phyloP scores from a whole-genome alignment of 2,329 filamentous ascomycete genomes.

The Apiospora malaysiana region DNA sequence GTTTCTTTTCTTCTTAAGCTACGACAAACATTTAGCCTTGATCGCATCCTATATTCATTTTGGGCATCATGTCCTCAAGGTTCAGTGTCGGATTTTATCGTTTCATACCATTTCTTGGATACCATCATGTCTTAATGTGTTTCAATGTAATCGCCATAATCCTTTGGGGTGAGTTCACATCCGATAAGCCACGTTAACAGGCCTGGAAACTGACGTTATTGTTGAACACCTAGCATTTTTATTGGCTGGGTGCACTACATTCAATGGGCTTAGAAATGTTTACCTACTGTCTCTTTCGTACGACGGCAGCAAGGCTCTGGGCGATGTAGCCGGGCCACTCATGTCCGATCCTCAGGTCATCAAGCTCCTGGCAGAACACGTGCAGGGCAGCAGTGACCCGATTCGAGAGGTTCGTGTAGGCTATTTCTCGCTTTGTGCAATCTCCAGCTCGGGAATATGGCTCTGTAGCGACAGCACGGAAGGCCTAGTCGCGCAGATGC shows the following conservation, averaged over 20 bases:
- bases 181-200: too few relatives aligned
- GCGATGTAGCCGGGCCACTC: background rate
- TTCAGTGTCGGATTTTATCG: too few relatives aligned
- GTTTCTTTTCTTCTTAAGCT: too few relatives aligned
- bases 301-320: background rate
- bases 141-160: too few relatives aligned
- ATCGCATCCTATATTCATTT: too few relatives aligned
- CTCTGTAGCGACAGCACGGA: background rate
- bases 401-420: background rate
- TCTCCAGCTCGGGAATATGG: background rate
- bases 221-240: too few relatives aligned
- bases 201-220: too few relatives aligned
- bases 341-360: background rate
- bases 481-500: background rate
- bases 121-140: too few relatives aligned
- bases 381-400: background rate
- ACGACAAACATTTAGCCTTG: too few relatives aligned
- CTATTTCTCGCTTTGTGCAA: background rate
- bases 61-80: too few relatives aligned
- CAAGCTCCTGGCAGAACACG: background rate
- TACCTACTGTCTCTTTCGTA: background rate
- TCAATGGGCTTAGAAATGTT: background rate
- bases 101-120: too few relatives aligned
- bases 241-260: background rate
- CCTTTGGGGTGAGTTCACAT: too few relatives aligned